A percentile compares a stretch with the other conserved stretches of the same genome.
phyloP scores from a whole-genome alignment of 805 yeast genomes.

The Pichia ethanolica region DNA sequence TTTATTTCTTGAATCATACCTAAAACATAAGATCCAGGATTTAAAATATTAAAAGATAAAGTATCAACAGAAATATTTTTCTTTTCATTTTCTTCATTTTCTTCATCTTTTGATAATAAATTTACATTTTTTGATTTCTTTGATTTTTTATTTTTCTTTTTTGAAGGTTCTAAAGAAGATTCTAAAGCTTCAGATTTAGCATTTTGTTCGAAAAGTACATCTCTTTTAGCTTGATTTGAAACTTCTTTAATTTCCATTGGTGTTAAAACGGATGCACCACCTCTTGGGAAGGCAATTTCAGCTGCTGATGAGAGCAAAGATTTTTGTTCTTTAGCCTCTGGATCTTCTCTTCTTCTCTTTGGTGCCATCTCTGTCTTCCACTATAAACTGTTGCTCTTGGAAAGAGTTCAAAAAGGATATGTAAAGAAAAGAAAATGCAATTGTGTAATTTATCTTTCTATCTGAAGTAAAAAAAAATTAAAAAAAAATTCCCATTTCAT shows the following conservation, averaged over 20 bases:
- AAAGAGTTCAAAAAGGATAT: background rate
- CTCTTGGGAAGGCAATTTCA: slow-evolving; percentile 84
- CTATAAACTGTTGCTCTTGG: background rate
- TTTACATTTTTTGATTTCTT: slow-evolving; percentile 19
- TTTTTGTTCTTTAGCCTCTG: slow-evolving; percentile 25
- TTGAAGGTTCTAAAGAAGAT: slow-evolving; percentile 23
- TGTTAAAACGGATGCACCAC: slow-evolving; percentile 80
- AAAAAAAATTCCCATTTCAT: background rate
- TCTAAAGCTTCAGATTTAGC: background rate
- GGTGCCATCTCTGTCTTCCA: slow-evolving; percentile 14
- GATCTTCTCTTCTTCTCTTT: slow-evolving; percentile 45
- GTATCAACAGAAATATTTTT: slow-evolving; percentile 45
- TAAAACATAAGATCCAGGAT: slow-evolving; percentile 65
- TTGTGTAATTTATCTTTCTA: background rate
- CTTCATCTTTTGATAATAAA: slow-evolving; percentile 15
- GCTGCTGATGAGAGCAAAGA: slow-evolving; percentile 23
- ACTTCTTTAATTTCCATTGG: slow-evolving; percentile 90
- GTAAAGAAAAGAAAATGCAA: no score
- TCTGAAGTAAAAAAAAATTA: background rate
- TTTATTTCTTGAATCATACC: slow-evolving; percentile 67
- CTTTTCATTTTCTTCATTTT: slow-evolving; percentile 16
- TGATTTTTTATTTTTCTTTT: slow-evolving; percentile 24
- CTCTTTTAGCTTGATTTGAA: slow-evolving; percentile 85
- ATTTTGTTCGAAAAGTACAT: slow-evolving; percentile 58
- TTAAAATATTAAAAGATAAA: slow-evolving; percentile 52